These are phyloP conservation scores for Russula earlei DNA, from an alignment of 768 basidiomycete species.

Conservation along the genomic window DNA sequence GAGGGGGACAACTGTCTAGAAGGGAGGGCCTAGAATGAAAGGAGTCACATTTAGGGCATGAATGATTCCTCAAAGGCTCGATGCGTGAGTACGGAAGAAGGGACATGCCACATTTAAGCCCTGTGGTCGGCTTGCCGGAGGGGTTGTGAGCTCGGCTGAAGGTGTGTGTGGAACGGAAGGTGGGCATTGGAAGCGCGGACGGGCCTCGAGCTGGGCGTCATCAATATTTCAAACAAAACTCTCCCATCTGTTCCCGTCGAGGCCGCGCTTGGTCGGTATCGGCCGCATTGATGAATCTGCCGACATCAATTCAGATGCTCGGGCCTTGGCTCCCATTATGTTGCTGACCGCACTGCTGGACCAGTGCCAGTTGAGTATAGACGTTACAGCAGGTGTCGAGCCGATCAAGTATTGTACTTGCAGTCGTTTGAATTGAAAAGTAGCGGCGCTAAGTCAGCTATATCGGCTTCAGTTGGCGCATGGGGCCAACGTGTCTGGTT, in stretches of 20 bases:
- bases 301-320: not conserved
- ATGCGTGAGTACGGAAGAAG: slow-evolving; percentile 5
- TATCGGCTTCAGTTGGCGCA: not conserved
- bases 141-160: not conserved
- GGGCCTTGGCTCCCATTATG: not conserved
- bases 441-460: no score
- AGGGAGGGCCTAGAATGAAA: slow-evolving; percentile 4
- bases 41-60: not conserved
- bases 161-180: not conserved
- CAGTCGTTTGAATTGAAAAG: no score
- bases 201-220: not conserved
- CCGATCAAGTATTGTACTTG: no score
- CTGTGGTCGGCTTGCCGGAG: slow-evolving; percentile 9
- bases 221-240: not conserved
- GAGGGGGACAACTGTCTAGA: not conserved
- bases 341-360: not conserved
- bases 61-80: not conserved
- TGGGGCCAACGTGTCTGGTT: not conserved
- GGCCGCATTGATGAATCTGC: not conserved
- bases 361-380: no score
- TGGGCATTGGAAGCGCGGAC: not conserved
- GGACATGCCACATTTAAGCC: not conserved
- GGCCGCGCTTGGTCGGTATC: not conserved
- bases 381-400: no score
- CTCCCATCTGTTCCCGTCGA: not conserved